Base-by-base conservation (phyloP, 768 basidiomycete species). In the button mushroom (Agaricus bisporus) region DNA sequence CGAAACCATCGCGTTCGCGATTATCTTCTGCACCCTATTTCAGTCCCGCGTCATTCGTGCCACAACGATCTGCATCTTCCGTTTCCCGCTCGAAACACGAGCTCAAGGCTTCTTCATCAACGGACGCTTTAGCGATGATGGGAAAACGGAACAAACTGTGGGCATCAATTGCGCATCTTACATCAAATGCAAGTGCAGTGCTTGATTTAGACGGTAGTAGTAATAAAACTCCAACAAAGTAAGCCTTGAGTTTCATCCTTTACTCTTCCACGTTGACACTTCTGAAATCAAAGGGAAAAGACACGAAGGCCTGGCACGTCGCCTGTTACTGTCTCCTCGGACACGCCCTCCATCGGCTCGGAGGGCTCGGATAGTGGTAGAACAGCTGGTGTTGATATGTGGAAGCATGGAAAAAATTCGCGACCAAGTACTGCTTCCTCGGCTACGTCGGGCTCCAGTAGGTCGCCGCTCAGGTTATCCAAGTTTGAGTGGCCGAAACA, bases 391-490 rank as follows among this genome's bases (percentile, higher is more conserved):
- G 11, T 32, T 32, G 32, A 32, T 32, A 32, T 32, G 32, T 14
- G 28, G 29, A 52, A n/a, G 28, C 20, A 9, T 5, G 37, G 37
- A 41, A 45, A 52, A 20, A 35, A 32, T 7, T 47, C 48, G 25
- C 37, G 52, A 18, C 52, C 52, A 11, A n/a, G 44, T 8, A 54
- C 52, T 12, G 44, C 53, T n/a, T 54, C 53, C 3, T 48, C 53
- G 14, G 25, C 53, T 5, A 17, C 11, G 5, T 47, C 52, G 15
- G 11, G 12, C 26, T 4, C 44, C 15, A 18, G 52, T 1, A 26
- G 37, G 17, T 54, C 38, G 25, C 43, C 52, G 10, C 18, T 15
- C 17, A 38, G 46, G 8, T 25, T 29, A 11, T 48, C 53, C 22
- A 54, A 48, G 32, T 36, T 54, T 29, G 53, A 54, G 3, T 48